Percentiles rank a stretch among this genome's conserved stretches.
Conservation (phyloP, 2,329 filamentous ascomycete species). For the Cladosporium colombiae region DNA sequence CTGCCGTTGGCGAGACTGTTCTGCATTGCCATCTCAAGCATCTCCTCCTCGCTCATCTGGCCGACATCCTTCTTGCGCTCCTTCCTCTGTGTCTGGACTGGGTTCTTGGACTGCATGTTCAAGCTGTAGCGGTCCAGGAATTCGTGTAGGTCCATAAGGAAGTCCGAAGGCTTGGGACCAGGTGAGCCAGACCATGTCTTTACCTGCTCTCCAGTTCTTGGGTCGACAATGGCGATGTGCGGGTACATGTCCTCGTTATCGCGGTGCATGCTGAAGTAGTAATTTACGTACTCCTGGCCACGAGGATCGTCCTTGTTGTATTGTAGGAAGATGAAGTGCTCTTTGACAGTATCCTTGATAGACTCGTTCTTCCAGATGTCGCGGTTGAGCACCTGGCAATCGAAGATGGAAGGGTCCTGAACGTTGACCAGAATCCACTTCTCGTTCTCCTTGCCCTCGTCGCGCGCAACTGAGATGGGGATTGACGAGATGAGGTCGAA, state of each 20-base stretch:
- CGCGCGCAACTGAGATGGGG: constrained; percentile 80
- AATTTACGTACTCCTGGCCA: constrained; percentile 79
- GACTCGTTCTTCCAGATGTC: constrained; percentile 91
- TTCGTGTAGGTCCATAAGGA: constrained; percentile 87
- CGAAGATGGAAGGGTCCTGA: constrained; percentile 89
- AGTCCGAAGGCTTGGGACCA: constrained; percentile 73
- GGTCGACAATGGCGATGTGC: constrained; percentile 93
- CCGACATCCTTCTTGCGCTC: constrained; percentile 71
- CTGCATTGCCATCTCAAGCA: constrained; percentile 89
- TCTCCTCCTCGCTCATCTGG: constrained; percentile 94
- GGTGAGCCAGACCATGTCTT: constrained; percentile 91
- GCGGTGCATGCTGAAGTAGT: constrained; percentile 75
- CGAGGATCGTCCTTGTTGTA: constrained; percentile 83
- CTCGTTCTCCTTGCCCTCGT: constrained; percentile 80
- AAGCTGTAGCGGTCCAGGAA: constrained; percentile 97
- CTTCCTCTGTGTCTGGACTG: constrained; percentile 75
- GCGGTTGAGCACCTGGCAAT: constrained; percentile 89
- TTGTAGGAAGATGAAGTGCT: constrained; percentile 95
- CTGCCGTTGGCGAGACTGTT: constrained; percentile 72
- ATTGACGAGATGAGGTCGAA: constrained; percentile 82
- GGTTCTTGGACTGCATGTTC: constrained; percentile 85
- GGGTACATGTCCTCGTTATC: constrained; percentile 90
- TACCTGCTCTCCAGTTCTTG: constrained; percentile 92
- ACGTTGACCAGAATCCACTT: constrained; percentile 97
- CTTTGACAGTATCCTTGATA: constrained; percentile 76